Conservation (phyloP, 805 yeast genomes). For the Saccharomycopsis microspora region DNA sequence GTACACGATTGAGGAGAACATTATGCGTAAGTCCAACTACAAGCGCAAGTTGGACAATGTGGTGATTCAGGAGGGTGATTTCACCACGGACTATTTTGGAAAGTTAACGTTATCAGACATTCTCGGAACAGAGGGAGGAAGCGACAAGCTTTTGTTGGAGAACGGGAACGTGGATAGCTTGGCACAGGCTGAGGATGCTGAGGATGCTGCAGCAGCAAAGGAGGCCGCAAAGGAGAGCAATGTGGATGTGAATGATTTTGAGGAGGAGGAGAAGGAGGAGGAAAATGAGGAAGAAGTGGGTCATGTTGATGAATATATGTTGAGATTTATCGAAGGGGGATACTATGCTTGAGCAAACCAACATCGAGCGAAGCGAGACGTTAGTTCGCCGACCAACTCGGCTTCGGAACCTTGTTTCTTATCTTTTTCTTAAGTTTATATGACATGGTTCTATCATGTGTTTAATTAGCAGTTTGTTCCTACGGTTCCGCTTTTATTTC, state of each 20-base stretch:
- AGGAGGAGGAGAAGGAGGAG: slow-evolving; percentile 30
- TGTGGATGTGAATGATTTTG: slow-evolving; percentile 78
- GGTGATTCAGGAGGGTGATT: slow-evolving; percentile 95
- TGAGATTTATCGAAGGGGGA: slow-evolving; percentile 79
- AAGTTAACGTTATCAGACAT: slow-evolving; percentile 79
- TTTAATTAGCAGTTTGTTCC: neutral
- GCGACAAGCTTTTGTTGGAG: slow-evolving; percentile 23
- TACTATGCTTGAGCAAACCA: slow-evolving; percentile 31
- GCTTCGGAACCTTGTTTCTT: slow-evolving; percentile 2
- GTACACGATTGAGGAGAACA: slow-evolving; percentile 91
- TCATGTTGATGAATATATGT: slow-evolving; percentile 95
- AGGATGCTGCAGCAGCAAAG: slow-evolving; percentile 79
- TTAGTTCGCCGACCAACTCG: neutral
- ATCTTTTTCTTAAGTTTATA: neutral
- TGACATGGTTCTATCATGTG: neutral
- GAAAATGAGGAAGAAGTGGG: slow-evolving; percentile 35
- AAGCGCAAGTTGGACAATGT: slow-evolving; percentile 89
- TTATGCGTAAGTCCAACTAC: slow-evolving; percentile 87
- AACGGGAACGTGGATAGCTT: slow-evolving; percentile 41
- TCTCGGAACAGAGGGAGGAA: slow-evolving; percentile 34
- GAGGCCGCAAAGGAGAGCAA: slow-evolving; percentile 80
- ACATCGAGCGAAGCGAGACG: neutral
- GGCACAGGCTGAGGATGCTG: slow-evolving; percentile 94
- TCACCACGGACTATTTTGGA: slow-evolving; percentile 92
- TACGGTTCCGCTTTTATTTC: neutral